A percentile compares a stretch with the other conserved stretches of the same genome.
These are phyloP conservation scores for Fonsecaea pugnacius DNA, from an alignment of 2,329 filamentous ascomycete genomes.

Conservation along the genomic window DNA sequence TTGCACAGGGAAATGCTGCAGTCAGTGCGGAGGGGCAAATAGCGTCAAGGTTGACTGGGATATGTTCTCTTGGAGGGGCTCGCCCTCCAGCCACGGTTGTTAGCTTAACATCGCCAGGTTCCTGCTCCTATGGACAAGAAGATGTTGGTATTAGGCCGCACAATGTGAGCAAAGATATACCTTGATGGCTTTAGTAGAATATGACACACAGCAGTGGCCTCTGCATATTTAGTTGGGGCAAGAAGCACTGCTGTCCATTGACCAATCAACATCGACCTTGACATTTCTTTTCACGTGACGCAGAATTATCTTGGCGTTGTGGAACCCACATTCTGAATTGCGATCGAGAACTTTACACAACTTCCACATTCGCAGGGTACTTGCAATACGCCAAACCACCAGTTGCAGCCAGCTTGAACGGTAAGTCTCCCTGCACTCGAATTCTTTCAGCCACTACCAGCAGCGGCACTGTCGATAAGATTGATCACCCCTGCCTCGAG, in stretches of 20 bases:
- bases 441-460: background rate
- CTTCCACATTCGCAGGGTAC: constrained; percentile 7
- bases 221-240: background rate
- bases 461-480: background rate
- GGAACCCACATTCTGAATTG: constrained; percentile 23
- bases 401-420: constrained; percentile 3
- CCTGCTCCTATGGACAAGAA: too few relatives aligned
- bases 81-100: too few relatives aligned
- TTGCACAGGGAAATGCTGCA: background rate
- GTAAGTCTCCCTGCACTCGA: background rate
- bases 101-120: too few relatives aligned
- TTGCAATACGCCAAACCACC: constrained; percentile 8
- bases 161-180: too few relatives aligned
- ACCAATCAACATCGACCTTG: background rate
- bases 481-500: background rate
- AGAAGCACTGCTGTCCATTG: background rate
- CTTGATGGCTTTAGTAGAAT: background rate
- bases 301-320: constrained; percentile 1
- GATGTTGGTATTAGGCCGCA: too few relatives aligned
- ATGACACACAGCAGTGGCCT: too few relatives aligned
- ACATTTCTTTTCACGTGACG: background rate
- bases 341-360: constrained; percentile 4
- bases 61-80: too few relatives aligned
- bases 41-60: too few relatives aligned
- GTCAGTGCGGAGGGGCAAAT: too few relatives aligned